Conservation (phyloP, 2,329 filamentous ascomycete species). For the Fusarium redolens region DNA sequence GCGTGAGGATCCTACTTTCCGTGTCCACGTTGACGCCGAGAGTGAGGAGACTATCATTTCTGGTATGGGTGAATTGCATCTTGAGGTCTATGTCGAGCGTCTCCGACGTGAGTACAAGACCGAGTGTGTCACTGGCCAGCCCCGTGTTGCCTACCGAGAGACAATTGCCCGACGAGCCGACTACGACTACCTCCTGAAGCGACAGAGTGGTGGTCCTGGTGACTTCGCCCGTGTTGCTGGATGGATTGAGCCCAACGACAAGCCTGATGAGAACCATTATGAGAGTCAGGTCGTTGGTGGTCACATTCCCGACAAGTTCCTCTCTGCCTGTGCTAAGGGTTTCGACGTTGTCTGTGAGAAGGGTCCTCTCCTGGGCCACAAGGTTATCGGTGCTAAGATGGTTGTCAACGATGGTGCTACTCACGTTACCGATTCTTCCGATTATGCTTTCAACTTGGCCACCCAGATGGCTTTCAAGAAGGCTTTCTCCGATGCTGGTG, state of each 20-base stretch:
- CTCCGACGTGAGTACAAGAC: constrained; percentile 97
- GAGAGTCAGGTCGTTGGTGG: constrained; percentile 90
- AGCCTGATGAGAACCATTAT: constrained; percentile 81
- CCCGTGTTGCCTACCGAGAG: constrained; percentile 96
- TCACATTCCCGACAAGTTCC: constrained; percentile 93
- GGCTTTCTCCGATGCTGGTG: constrained; percentile 83
- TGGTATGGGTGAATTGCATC: constrained; percentile 96
- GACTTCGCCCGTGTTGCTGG: constrained; percentile 94
- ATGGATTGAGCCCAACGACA: constrained; percentile 86
- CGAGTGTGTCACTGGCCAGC: constrained; percentile 94
- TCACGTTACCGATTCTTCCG: constrained; percentile 96
- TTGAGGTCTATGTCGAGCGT: constrained; percentile 97
- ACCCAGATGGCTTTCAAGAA: constrained; percentile 98
- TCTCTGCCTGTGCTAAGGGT: constrained; percentile 94
- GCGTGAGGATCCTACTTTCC: constrained; percentile 97
- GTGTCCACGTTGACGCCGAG: constrained; percentile 90
- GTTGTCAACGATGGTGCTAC: constrained; percentile 95
- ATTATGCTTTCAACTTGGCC: constrained; percentile 94
- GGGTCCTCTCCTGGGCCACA: constrained; percentile 92
- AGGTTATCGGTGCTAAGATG: constrained; percentile 90
- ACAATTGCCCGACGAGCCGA: constrained; percentile 83
- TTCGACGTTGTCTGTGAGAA: constrained; percentile 86
- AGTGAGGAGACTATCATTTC: constrained; percentile 97
- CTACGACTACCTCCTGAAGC: constrained; percentile 94
- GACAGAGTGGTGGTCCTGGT: constrained; percentile 94